Evolutionary conservation across 202 grass and related monocot species (phyloP), one percentile per base, ranked within the genome.

Genomic region (Dendrocalamus latiflorus): DNA sequence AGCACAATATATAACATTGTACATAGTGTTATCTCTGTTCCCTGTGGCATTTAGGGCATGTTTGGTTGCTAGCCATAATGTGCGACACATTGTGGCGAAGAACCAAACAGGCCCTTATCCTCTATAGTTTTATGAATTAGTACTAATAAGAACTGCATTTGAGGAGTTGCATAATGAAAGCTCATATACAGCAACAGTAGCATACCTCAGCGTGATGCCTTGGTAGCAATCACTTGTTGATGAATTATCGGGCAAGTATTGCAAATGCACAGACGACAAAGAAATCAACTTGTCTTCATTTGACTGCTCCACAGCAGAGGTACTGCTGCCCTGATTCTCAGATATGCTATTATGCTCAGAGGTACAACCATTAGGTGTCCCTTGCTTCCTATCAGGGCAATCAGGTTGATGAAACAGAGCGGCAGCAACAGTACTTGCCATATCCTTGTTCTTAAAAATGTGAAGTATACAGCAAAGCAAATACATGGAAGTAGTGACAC

Each of bases 131-230:
- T 74, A 74, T 2, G 11, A 67, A 67, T n/a, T 33, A 76, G 36
- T 56, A 77, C 18, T 17, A 48, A 60, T 65, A 66, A 67, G 50
- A 51, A 73, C 70, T 66, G 25, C 5, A 22, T n/a, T 28, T 17
- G 30, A 81, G 10, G 20, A 73, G 22, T 55, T 58, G 42, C 24
- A 34, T 67, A 62, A 70, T 47, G 45, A 28, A 79, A 82, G 25
- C 67, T 66, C 58, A 51, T 36, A 86, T 55, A 81, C 42, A 86
- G 66, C 39, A 66, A 53, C 43, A 89, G 41, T 64, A 77, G 14
- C 38, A 80, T 92, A 95, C 96, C 96, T 93, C 69, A 93, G 83
- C 66, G 93, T 93, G 65, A 69, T 79, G 57, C 91, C 75, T 64
- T 81, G 86, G 75, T 76, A 83, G 67, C 91, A 88, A 84, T 90